Evolutionary conservation across 306 rosid species (phyloP), one percentile per base, ranked within the genome.

Genomic region (Ammopiptanthus mongolicus): DNA sequence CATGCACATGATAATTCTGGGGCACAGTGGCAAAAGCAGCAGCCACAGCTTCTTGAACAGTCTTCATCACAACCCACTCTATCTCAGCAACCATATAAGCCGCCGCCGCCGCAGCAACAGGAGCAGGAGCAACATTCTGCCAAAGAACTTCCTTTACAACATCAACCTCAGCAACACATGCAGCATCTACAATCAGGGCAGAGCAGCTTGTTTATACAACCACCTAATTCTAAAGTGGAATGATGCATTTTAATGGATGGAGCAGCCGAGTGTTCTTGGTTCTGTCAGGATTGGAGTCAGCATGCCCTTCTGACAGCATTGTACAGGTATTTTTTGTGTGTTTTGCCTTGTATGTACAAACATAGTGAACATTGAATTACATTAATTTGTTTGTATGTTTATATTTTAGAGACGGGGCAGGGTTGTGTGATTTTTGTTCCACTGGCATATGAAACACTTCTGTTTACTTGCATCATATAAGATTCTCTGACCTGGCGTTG

Each of bases 1-100:
- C 91, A 82, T 65, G 90, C 88, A 50, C 91, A 83, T n/a, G n/a
- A n/a, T 81, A 88, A 81, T 74, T 81, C 84, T 79, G 97, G 90
- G 75, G 76, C 86, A 5, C 92, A 86, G 76, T 79, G 91, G 93
- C 88, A 76, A 73, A 86, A 78, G 75, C 87, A 72, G 75, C 83
- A 31, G 70, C 72, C 56, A 2, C 83, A 73, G 65, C 78, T 65
- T 21, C 76, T 75, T 65, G 86, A 87, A 55, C 89, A 80, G 65
- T 80, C 91, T 78, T 76, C 82, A 36, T 39, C 82, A 1, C 79
- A 78, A 75, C 77, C 90, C 22, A 46, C 78, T 37, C 41, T 74
- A 22, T 76, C 93, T 56, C 93, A 86, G 60, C 89, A 82, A 77
- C 82, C 72, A 61, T 78, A 76, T 62, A 78, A 76, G 71, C 73